Base-by-base conservation (phyloP, 2,329 filamentous ascomycete species). In the Fusarium penzigii region DNA sequence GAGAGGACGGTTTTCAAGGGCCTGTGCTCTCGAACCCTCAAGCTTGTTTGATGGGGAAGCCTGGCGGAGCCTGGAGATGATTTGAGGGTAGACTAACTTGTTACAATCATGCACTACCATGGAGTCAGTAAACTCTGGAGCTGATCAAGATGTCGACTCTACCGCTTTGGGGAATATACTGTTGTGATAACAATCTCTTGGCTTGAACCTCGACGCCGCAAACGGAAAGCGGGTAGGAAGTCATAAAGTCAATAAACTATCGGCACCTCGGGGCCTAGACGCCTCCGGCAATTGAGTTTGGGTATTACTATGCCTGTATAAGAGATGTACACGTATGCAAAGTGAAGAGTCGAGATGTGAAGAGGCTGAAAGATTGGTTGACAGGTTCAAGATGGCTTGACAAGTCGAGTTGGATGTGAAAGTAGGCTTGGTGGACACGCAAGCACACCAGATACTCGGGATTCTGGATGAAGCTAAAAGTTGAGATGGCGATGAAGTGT, bases 41-140 rank as follows among this genome's bases (percentile, higher is more conserved):
- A 65, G 63, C 63, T 65, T 65, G 63, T 65, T 65, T 55, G 52
- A 51, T 65, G 63, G 63, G 34, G 52, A 60, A 25, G 34, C n/a
- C 45, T 38, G 17, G 44, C 20, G n/a, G 16, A 39, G 12, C 3
- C 17, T 17, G 1, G 7, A 10, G 17, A 2, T 48, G 39, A 63
- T 64, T 64, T 53, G 53, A 10, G 11, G 11, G 9, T 2, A 25
- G 20, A 25, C 20, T 25, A 25, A 25, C 20, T 25, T 25, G 20
- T 25, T 25, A 25, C 20, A 25, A 25, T 25, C 20, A 25, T 25
- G 20, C 20, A 25, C 20, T 25, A 25, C 20, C 20, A 25, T 25
- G 20, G 20, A 25, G 7, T 25, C 20, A 25, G 20, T 5, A 25
- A 25, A 25, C 20, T 5, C 20, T 25, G 7, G 20, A 7, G 4